A percentile compares a stretch with the other conserved stretches of the same genome.
Conservation (phyloP, 2,329 filamentous ascomycete genomes). For the Fusarium proliferatum region DNA sequence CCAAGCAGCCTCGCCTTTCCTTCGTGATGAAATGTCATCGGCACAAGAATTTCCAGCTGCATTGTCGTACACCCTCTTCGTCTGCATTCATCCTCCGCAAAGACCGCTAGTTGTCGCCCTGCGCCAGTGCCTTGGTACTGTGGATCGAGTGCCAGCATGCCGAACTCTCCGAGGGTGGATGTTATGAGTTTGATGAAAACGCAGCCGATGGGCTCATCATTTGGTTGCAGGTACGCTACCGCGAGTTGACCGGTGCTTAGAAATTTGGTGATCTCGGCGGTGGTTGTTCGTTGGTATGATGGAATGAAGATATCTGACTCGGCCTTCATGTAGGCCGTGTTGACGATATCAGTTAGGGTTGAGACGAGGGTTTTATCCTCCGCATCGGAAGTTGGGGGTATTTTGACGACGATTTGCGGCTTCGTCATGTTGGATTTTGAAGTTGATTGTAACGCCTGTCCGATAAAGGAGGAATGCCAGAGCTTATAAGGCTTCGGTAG, state of each 20-base stretch:
- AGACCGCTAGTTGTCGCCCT: conserved; percentile 41
- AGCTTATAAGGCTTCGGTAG: background rate
- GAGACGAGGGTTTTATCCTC: conserved; percentile 28
- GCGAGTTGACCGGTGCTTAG: conserved; percentile 41
- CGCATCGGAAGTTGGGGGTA: conserved; percentile 33
- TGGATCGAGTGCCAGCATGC: conserved; percentile 45
- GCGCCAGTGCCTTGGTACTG: conserved; percentile 40
- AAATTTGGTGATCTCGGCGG: conserved; percentile 35
- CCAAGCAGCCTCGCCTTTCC: conserved; percentile 43
- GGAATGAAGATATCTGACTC: conserved; percentile 44
- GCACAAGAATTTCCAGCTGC: conserved; percentile 47
- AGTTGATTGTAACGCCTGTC: accelerated
- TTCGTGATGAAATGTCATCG: conserved; percentile 42
- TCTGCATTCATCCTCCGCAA: conserved; percentile 45
- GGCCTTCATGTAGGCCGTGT: conserved; percentile 41
- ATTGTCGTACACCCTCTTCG: conserved; percentile 43
- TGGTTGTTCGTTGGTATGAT: conserved; percentile 43
- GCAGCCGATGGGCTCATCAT: conserved; percentile 40
- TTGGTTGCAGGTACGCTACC: conserved; percentile 29
- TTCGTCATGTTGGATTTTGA: background rate
- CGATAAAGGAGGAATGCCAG: accelerated
- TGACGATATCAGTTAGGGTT: conserved; percentile 41
- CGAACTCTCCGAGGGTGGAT: conserved; percentile 40
- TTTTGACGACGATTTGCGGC: conserved; percentile 22
- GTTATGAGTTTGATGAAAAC: conserved; percentile 41